phyloP scores from a whole-genome alignment of 129 eudicot genomes.

The Flaveria robusta region DNA sequence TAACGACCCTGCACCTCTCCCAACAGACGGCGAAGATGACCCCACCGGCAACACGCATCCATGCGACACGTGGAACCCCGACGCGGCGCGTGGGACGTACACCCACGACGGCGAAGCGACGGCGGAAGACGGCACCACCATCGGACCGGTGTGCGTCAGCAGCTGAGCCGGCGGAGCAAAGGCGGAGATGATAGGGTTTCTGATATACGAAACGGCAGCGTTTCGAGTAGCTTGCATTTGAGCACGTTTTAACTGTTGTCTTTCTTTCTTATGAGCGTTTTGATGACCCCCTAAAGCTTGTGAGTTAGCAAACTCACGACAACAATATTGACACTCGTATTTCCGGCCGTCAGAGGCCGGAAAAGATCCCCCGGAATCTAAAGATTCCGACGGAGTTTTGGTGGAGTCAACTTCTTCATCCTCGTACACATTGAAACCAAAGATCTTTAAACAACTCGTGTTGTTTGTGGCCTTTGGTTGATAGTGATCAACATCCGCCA shows the following conservation, averaged over 20 bases:
- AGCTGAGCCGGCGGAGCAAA: conserved; percentile 86
- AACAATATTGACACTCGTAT: conserved; percentile 95
- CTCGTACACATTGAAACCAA: conserved; percentile 77
- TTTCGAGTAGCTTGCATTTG: conserved; percentile 89
- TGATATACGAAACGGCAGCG: conserved; percentile 83
- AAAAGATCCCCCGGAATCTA: conserved; percentile 51
- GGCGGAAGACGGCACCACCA: conserved; percentile 48
- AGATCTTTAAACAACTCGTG: conserved; percentile 61
- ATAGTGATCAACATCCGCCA: conserved; percentile 59
- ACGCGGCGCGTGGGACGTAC: conserved; percentile 76
- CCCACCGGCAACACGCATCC: conserved; percentile 58
- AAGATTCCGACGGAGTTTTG: conserved; percentile 50
- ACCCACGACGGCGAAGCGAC: conserved; percentile 59
- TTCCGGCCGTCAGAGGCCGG: conserved; percentile 64
- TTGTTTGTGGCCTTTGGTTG: conserved; percentile 47
- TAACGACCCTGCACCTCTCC: conserved; percentile 54
- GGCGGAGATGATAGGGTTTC: conserved; percentile 87
- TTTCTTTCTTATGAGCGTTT: conserved; percentile 95
- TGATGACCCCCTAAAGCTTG: conserved; percentile 98
- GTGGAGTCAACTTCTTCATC: conserved; percentile 58
- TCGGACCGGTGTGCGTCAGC: conserved; percentile 52
- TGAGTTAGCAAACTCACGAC: conserved; percentile 93
- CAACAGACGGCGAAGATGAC: conserved; percentile 36
- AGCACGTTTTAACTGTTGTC: conserved; percentile 85
- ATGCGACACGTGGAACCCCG: conserved; percentile 66